phyloP scores from a whole-genome alignment of 495 filamentous ascomycete species.

The Chaetomidium leptoderma region DNA sequence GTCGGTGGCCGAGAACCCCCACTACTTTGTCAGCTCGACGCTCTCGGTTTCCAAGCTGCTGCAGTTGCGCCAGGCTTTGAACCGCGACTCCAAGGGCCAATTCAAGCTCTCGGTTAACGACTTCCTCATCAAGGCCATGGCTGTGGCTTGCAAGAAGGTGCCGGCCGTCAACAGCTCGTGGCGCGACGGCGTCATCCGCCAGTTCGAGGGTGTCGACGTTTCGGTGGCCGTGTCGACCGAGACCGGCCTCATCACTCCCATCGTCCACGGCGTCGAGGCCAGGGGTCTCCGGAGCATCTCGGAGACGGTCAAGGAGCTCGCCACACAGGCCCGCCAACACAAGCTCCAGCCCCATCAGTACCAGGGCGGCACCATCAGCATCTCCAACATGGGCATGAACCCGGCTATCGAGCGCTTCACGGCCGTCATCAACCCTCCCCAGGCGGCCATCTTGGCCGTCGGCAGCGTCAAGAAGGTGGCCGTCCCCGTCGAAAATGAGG shows the following conservation, averaged over 20 bases:
- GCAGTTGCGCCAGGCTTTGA: constrained; percentile 92
- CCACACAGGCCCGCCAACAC: constrained; percentile 90
- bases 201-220: constrained; percentile 88
- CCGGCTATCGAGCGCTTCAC: constrained; percentile 92
- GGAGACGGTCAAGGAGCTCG: constrained; percentile 83
- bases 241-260: constrained; percentile 92
- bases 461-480: constrained; percentile 94
- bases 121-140: constrained; percentile 96
- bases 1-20: constrained; percentile 87
- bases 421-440: constrained; percentile 99
- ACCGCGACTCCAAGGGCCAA: constrained; percentile 78
- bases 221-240: constrained; percentile 93
- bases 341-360: constrained; percentile 99
- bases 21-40: constrained; percentile 89
- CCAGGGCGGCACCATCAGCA: constrained; percentile 98
- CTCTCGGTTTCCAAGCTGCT: constrained; percentile 91
- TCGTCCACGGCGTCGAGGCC: constrained; percentile 80
- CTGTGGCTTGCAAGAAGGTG: constrained; percentile 82
- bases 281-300: constrained; percentile 86
- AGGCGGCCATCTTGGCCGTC: constrained; percentile 92
- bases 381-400: constrained; percentile 99
- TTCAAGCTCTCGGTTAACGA: constrained; percentile 99
- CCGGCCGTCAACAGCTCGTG: constrained; percentile 94
- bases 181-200: constrained; percentile 84
- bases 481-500: constrained; percentile 76